Base-by-base conservation (phyloP, 768 basidiomycete genomes). In the Termitomyces bulborhizus region DNA sequence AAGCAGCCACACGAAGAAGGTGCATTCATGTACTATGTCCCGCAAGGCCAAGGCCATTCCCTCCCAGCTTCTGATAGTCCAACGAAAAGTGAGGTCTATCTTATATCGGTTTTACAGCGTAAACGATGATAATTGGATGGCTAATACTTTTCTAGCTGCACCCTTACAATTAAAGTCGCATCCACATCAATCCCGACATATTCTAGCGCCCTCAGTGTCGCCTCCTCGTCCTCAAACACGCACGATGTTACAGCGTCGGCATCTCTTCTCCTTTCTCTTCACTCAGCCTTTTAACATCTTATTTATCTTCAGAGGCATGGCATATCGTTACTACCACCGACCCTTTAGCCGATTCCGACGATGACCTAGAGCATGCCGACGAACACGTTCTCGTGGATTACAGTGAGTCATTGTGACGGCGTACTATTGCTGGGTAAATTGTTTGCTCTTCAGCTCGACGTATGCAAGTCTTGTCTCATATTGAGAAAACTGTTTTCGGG, bases 271-370 rank as follows among this genome's bases (percentile, higher is more conserved):
- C 31, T 11, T 56, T 56, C 54, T 55, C 26, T 61, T 44, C 44
- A 41, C 48, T 39, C 45, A n/a, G 27, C 21, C 29, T 47, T 11
- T n/a, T 46, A 46, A 57, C 51, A 41, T 44, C 50, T 26, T 49
- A 57, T 45, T 53, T 55, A 21, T 70, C 16, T 4, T 27, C 37
- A 91, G 89, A 90, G 55, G 87, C 88, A 6, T 90, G 86, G 87
- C 82, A 85, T 62, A 70, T 81, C 32, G 76, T 83, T 29, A 76
- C 76, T 39, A 80, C 77, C 27, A 75, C 76, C 36, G 87, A 90
- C 63, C 85, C 88, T 15, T 71, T 90, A 15, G 72, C 70, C 12
- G 86, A 88, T 69, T 89, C 88, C 12, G 88, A 90, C 60, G 85
- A 86, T 39, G 89, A 91, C 62, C 68, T 61, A 32, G 62, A 63